These are phyloP conservation scores for Plantago ovata DNA, from an alignment of 257 asterid species.

Conservation along the genomic window DNA sequence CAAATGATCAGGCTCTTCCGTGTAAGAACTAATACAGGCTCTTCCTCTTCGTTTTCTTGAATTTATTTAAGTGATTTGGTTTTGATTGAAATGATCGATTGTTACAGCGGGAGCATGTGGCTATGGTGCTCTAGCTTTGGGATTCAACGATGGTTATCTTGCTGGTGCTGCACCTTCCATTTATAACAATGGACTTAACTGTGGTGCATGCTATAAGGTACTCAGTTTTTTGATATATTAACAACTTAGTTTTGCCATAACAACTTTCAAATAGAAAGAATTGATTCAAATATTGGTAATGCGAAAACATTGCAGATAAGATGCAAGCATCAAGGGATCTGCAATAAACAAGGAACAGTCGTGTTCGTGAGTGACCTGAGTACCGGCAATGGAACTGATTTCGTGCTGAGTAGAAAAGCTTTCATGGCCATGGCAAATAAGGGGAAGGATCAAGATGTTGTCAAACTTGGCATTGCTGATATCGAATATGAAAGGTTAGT, in stretches of 20 bases:
- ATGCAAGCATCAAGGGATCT: conserved; percentile 45
- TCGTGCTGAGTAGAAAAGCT: conserved; percentile 68
- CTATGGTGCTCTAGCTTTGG: conserved; percentile 57
- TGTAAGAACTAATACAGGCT: conserved; percentile 30
- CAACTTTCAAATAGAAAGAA: too few species aligned
- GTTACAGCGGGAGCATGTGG: conserved; percentile 85
- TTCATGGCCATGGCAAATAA: conserved; percentile 60
- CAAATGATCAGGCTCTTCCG: conserved; percentile 42
- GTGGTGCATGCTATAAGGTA: conserved; percentile 91
- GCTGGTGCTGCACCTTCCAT: conserved; percentile 69
- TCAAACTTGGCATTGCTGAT: conserved; percentile 49
- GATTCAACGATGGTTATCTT: conserved; percentile 46
- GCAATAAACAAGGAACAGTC: conserved; percentile 45
- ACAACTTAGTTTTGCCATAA: too few species aligned
- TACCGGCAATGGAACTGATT: conserved; percentile 45
- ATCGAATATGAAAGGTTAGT: conserved; percentile 67
- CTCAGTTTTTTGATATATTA: too few species aligned
- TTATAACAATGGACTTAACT: conserved; percentile 66
- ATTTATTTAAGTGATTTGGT: neutral
- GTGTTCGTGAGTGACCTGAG: conserved; percentile 57
- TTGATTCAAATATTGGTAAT: too few species aligned
- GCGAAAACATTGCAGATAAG: conserved; percentile 40
- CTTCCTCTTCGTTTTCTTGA: neutral
- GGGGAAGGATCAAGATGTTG: conserved; percentile 43
- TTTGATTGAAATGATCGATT: neutral